Percentiles rank a stretch among this genome's conserved stretches.
phyloP scores from a whole-genome alignment of 495 filamentous ascomycete genomes.

The Podospora sp. region DNA sequence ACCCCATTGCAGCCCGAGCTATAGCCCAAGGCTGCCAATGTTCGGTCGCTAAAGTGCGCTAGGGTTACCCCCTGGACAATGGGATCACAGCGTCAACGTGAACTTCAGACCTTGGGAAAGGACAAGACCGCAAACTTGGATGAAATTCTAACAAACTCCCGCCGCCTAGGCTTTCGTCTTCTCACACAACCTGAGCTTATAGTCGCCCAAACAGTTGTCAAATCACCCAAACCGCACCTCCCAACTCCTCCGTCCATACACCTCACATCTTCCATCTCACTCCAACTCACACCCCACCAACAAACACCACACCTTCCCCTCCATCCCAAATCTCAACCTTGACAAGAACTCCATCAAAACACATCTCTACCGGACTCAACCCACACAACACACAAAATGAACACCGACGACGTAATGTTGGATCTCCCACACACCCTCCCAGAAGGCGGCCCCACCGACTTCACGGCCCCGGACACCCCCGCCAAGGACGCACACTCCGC shows the following conservation, averaged over 20 bases:
- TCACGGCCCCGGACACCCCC: not conserved
- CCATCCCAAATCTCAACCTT: not conserved
- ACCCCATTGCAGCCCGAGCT: not conserved
- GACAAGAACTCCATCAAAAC: not conserved
- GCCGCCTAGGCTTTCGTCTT: no score
- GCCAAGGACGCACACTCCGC: not conserved
- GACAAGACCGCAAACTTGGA: not conserved
- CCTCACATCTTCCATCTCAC: no score
- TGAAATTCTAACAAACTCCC: no score
- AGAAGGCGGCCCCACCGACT: not conserved
- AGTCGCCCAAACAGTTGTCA: no score
- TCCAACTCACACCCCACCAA: no score
- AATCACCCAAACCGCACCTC: no score
- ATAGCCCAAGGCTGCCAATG: constrained; percentile 7
- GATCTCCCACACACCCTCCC: constrained; percentile 17
- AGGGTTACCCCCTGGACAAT: not conserved
- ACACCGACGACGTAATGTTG: constrained; percentile 33
- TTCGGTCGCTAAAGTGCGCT: not conserved
- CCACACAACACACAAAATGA: constrained; percentile 24
- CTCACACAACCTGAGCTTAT: no score
- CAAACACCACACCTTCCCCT: no score
- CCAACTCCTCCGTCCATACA: not conserved
- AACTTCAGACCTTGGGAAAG: not conserved
- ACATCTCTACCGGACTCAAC: not conserved
- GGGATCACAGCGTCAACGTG: not conserved